Percentiles rank a stretch among this genome's conserved stretches.
phyloP scores from a whole-genome alignment of 2,329 filamentous ascomycete species.

The Fusarium sp. region DNA sequence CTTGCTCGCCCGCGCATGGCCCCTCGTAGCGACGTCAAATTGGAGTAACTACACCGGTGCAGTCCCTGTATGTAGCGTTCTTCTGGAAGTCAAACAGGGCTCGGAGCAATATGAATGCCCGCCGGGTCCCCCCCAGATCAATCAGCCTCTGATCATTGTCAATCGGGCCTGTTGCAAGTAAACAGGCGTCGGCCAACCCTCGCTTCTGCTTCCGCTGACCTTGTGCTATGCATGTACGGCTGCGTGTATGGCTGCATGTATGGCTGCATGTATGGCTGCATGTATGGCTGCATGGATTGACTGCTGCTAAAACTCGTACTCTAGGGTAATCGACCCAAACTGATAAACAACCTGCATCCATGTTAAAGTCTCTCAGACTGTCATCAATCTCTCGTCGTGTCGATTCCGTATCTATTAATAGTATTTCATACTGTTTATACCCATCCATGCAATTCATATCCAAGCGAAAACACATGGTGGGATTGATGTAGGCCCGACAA shows the following conservation, averaged over 20 bases:
- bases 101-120: neutral
- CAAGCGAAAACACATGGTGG: neutral
- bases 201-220: no score
- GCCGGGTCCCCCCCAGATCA: conserved; percentile 13
- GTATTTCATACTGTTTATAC: neutral
- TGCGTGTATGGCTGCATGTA: no score
- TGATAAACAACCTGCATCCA: neutral
- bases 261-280: no score
- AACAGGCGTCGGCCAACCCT: neutral
- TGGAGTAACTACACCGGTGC: conserved; percentile 13
- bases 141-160: conserved; percentile 25
- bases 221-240: no score
- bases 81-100: neutral
- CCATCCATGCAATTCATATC: neutral
- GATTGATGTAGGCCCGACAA: neutral
- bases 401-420: no score
- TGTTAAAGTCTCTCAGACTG: neutral
- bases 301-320: neutral
- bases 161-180: conserved; percentile 23
- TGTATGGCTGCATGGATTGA: no score
- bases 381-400: neutral
- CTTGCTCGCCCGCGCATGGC: conserved; percentile 15
- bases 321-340: neutral
- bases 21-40: conserved; percentile 21
- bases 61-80: neutral